Evolutionary conservation across 2,329 filamentous ascomycete species (phyloP), one percentile per base, ranked within the genome.

Genomic region (Penicillium sp.): DNA sequence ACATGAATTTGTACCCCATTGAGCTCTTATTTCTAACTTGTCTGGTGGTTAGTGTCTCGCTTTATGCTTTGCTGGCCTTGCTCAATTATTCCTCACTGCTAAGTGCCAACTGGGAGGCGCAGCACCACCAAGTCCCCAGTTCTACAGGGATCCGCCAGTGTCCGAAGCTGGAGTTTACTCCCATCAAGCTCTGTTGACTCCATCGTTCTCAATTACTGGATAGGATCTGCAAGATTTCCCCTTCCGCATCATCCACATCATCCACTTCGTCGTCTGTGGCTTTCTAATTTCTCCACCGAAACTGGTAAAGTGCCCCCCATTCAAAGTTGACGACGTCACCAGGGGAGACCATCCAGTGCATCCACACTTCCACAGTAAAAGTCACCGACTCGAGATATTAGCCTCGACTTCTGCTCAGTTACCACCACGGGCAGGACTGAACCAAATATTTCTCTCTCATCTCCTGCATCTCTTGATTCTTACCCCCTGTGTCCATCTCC

Each of bases 311-410:
- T 38, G 49, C 50, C 42, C 40, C 35, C 37, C 33, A 37, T 19
- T 19, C 35, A 51, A 38, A 49, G 42, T 56, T 58, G 56, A 47
- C 60, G 58, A 62, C 60, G 63, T 65, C 62, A 64, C 62, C 45
- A 62, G 56, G 45, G 42, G 44, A 61, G 53, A 35, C 19, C 37
- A n/a, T 24, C 42, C 58, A 42, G 7, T 4, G 33, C 8, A 33
- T 33, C 30, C 30, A 33, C 30, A 2, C 8, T 12, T 33, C 30
- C 30, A 33, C 30, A 2, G 12, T 4, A 10, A 33, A 6, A 50
- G 24, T 40, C 40, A 28, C 24, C 53, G 22, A 28, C 56, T 38
- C 1, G 24, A 50, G 44, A 58, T 58, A 58, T 51, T 17, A 50
- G 45, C 33, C 45, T n/a, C 44, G 24, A 50, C 45, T 22, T 28